Percentiles rank a stretch among this genome's conserved stretches.
phyloP scores from a whole-genome alignment of 345 rosid species.

The Populus alba region DNA sequence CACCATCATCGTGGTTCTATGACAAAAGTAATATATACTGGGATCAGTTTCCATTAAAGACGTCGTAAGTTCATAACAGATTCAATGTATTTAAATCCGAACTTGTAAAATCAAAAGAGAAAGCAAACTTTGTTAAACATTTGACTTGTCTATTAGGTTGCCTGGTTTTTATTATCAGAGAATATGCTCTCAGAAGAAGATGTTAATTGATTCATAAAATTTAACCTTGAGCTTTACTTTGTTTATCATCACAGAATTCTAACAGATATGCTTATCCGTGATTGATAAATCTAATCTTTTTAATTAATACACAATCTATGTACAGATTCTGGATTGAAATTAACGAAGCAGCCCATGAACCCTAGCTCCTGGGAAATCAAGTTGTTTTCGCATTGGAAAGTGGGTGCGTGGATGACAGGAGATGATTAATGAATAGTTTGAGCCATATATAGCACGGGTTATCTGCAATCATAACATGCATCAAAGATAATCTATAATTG shows the following conservation, averaged over 20 bases:
- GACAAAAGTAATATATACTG: too few relatives aligned
- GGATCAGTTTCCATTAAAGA: too few relatives aligned
- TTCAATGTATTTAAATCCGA: too few relatives aligned
- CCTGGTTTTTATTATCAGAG: background rate
- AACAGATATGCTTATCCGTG: too few relatives aligned
- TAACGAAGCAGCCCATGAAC: background rate
- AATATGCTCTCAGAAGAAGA: background rate
- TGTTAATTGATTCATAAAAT: background rate
- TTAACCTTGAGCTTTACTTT: background rate
- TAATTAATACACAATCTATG: background rate
- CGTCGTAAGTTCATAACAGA: too few relatives aligned
- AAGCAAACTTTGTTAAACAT: too few relatives aligned
- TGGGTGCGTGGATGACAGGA: background rate
- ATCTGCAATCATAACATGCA: background rate
- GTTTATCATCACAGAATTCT: background rate
- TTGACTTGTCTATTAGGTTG: background rate
- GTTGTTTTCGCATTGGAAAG: background rate
- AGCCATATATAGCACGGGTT: background rate
- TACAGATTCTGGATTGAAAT: background rate
- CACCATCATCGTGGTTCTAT: too few relatives aligned
- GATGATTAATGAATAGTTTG: background rate
- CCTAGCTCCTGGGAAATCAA: background rate
- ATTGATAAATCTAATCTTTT: too few relatives aligned
- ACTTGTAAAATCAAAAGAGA: too few relatives aligned
- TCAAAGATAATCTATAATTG: background rate